Evolutionary conservation across 179 eudicot species (phyloP), one percentile per base, ranked within the genome.

Genomic region (Actinidia arguta): DNA sequence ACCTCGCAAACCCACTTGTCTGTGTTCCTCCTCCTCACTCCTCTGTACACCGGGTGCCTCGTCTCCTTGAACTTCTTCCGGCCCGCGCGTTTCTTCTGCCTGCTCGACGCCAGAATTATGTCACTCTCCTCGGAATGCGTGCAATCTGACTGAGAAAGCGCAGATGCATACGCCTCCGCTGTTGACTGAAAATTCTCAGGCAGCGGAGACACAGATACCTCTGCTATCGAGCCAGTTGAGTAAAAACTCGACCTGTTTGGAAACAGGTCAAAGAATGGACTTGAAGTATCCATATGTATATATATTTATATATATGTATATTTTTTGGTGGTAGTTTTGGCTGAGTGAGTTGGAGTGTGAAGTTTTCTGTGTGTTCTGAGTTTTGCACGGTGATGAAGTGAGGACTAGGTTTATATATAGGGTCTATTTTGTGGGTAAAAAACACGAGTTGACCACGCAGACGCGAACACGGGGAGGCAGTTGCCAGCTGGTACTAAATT

Each of bases 1-100:
- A 66, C 42, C 70, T 66, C 70, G 70, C 70, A 66, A 17, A 66
- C 70, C 70, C 70, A 66, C 44, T 27, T 66, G 70, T 31, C 20
- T 8, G 25, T 66, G 70, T 66, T 66, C 46, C 70, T 66, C 70
- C 16, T 66, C 20, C 70, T 66, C 20, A 66, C 70, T 4, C 70
- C 70, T 31, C 70, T 27, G 70, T 66, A 66, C 1, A 66, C 18
- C 8, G 70, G 70, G 70, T 66, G 70, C 70, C 70, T 31, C 8
- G 70, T 66, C 16, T 66, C 70, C 1, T 27, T 66, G 46, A 66
- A 66, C 70, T 66, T 66, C 70, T 66, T 66, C 44, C 70, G 25
- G 5, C 70, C 70, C 0, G 70, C 70, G 12, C 44, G 70, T 44
- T 66, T 66, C 70, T 66, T 66, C 3, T 39, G 70, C 70, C 18